Base-by-base conservation (phyloP, 1,284 basidiomycete species). In the Thelephora terrestris region DNA sequence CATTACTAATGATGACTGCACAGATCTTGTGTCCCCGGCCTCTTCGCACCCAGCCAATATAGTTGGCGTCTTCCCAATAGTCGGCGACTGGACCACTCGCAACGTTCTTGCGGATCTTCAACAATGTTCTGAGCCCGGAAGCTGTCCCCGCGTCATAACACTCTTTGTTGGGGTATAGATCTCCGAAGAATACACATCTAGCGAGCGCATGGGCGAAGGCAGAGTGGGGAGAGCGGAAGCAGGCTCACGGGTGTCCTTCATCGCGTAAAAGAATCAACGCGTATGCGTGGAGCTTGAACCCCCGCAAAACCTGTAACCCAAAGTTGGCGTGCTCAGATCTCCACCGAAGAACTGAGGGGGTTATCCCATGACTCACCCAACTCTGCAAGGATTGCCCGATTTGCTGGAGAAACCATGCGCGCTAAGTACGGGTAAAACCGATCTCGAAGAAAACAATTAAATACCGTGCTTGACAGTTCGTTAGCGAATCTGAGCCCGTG, bases 101-200 rank as follows among this genome's bases (percentile, higher is more conserved):
- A 57, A 73, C 82, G 46, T 61, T 63, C 64, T 75, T 77, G 57
- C 86, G 79, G 35, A 70, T 75, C 42, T 69, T 62, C 29, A 89
- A 74, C 35, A 90, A 63, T 24, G 68, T 57, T 46, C 58, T 66
- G 40, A 89, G 66, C 40, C 72, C 73, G 29, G 57, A 60, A 4
- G 80, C 71, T 7, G 72, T 71, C n/a, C 61, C 60, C 50, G 71
- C 68, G 53, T 79, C 70, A 60, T 78, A 85, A 54, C 80, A 79
- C 60, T 83, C 79, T 36, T 68, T 55, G 56, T 85, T 83, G 0
- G 79, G 81, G 56, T 85, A 90, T 21, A 95, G 62, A 65, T 97
- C 94, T 7, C 92, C 92, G 53, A 91, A 91, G 67, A 97, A 97
- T 27, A 96, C 81, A 59, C 91, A 91, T 37, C 88, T 91, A 40